Base-by-base conservation (phyloP, 805 yeast species). In the Cyberlindnera mrakii region DNA sequence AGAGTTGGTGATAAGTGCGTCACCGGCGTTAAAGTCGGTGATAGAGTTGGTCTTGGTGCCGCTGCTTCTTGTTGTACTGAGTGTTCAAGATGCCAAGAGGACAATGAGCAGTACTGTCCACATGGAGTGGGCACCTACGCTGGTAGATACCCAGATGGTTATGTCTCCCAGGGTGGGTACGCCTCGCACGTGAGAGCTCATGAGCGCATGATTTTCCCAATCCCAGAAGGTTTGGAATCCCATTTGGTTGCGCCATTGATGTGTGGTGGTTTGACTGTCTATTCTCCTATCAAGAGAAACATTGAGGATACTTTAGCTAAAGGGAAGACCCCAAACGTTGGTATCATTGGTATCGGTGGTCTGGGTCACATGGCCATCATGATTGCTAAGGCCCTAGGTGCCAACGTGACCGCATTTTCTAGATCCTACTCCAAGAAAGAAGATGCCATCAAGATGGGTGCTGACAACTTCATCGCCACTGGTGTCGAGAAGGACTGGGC, bases 31-130 rank as follows among this genome's bases (percentile, higher is more conserved):
- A 66, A 75, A 70, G 58, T 81, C 16, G 95, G 95, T 43, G 82
- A 86, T 51, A 70, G 87, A 50, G 93, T 84, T 23, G 95, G 91
- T 42, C 73, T 84, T 39, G 95, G 95, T 53, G 91, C 93, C 20
- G 80, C 77, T 56, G 68, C 72, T 20, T 67, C 65, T 45, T 67
- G 84, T 32, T 85, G 95, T 66, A 62, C 70, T 43, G 65, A 74
- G 14, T 86, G 95, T 65, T 55, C 68, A 38, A 69, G 78, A 55
- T 86, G 89, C 70, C 59, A 68, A 18, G 48, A 56, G 32, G 71
- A 68, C 52, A 72, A 79, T 57, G 83, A 81, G 52, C 71, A 65
- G 49, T 77, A 75, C 67, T 85, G 95, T 66, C 38, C 59, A 11
- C 57, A 68, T 13, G 38, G 51, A 14, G 70, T 71, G 37, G 62